Evolutionary conservation across 2,329 filamentous ascomycete species (phyloP), one percentile per base, ranked within the genome.

Genomic region (Apiospora sp.): DNA sequence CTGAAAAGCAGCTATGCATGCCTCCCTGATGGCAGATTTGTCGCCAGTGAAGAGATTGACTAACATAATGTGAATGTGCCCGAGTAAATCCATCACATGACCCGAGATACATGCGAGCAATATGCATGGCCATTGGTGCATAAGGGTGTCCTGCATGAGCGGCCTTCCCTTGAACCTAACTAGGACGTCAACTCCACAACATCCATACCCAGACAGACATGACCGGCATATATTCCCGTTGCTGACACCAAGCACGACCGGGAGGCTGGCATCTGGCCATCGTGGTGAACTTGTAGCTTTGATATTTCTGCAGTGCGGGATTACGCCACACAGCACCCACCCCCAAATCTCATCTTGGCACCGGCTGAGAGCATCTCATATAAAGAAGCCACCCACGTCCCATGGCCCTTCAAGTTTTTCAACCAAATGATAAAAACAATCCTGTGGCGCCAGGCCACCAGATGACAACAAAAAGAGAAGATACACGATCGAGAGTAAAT

Each of bases 181-280:
- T 41, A 64, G 34, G 41, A 64, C 58, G 58, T 64, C 58, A 64
- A n/a, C 34, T 64, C 58, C 58, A 64, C 58, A 64, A 34, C 58
- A 22, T 64, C 10, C 30, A 61, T 61, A 64, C 58, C 58, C 2
- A 64, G 58, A 34, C 4, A 64, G 58, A n/a, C 22, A 64, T 41
- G 58, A 37, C 10, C 19, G n/a, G n/a, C 16, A 22, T 37, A 37
- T 19, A n/a, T 41, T 6, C 34, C 8, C 30, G 37, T 61, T 37
- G 54, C 30, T 12, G 30, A 37, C 30, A 61, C 5, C 34, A 37
- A 61, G 30, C 34, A 41, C 8, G 34, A n/a, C n/a, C 34, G 34
- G 4, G 19, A 12, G 16, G 54, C 19, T 19, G 16, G 16, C 30
- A 61, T n/a, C 30, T 37, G 54, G 54, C 16, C 27, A 37, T 37